Base-by-base conservation (phyloP, 129 eudicot genomes). In the Mikania micrantha region DNA sequence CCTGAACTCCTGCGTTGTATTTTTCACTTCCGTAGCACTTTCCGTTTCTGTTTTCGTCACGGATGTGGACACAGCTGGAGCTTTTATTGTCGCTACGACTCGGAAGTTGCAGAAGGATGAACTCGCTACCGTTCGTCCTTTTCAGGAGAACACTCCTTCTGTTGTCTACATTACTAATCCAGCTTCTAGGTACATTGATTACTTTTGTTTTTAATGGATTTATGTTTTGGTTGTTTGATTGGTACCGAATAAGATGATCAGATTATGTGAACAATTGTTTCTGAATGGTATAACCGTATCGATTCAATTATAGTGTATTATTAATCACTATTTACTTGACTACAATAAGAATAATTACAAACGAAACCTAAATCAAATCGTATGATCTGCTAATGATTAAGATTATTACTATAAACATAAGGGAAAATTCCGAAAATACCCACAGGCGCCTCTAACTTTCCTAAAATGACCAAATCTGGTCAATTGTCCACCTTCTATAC, bases 81-180 rank as follows among this genome's bases (percentile, higher is more conserved):
- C 96, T 4, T 92, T 92, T 58, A 96, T 88, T 4, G 91, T 85
- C 15, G 76, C 91, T 15, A 67, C 89, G 25, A 79, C 95, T 9
- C 56, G 78, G 71, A 92, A 88, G 64, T 70, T 92, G 83, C 98
- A 92, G 79, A 76, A 87, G 31, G 98, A 92, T 76, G 98, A 92
- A 80, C 85, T 92, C 2, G 95, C 96, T 53, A 88, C 98, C 3
- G 98, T 92, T 68, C 87, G 91, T 7, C 85, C 88, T 16, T 92
- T 92, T 49, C 91, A 92, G 80, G 96, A 92, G 63, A 92, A 92
- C 54, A 92, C 98, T 41, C 98, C 98, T 71, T 92, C 98, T 47
- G 98, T 92, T 74, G 96, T 92, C 21, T 83, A 92, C 68, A 88
- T 92, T 59, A 92, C 98, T 28, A 92, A 92, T 73, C 85, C 88